Percentiles rank a stretch among this genome's conserved stretches.
These are phyloP conservation scores for Xylariaceae sp. DNA, from an alignment of 2,329 filamentous ascomycete genomes.

Conservation along the genomic window DNA sequence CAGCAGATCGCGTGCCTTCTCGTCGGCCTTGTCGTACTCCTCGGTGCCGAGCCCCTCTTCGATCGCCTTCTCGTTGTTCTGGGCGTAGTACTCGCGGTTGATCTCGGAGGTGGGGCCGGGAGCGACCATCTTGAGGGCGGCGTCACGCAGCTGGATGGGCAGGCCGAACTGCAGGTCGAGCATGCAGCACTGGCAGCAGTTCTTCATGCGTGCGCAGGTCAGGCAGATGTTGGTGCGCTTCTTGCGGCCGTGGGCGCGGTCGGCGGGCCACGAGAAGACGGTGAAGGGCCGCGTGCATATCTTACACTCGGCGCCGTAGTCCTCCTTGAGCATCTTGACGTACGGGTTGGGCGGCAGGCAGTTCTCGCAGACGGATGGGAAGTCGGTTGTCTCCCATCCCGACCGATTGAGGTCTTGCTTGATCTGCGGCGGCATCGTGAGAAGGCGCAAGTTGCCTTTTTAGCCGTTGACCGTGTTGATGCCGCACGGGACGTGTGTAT, in stretches of 20 bases:
- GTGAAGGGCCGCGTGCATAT: slow-evolving; percentile 93
- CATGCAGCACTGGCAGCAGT: slow-evolving; percentile 99
- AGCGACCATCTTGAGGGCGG: slow-evolving; percentile 95
- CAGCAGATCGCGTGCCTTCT: slow-evolving; percentile 87
- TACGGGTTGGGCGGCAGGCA: slow-evolving; percentile 96
- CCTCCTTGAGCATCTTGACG: slow-evolving; percentile 98
- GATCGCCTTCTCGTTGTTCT: slow-evolving; percentile 93
- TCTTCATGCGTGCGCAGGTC: slow-evolving; percentile 94
- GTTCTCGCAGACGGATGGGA: slow-evolving; percentile 84
- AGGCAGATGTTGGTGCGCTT: slow-evolving; percentile 95
- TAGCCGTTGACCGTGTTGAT: too few species aligned
- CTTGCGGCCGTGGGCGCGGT: slow-evolving; percentile 80
- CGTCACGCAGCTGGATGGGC: slow-evolving; percentile 91
- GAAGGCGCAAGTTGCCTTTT: not conserved
- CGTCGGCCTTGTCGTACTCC: slow-evolving; percentile 94
- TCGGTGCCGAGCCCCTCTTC: slow-evolving; percentile 85
- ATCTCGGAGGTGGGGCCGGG: slow-evolving; percentile 88
- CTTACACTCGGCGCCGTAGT: slow-evolving; percentile 84
- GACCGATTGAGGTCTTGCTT: slow-evolving; percentile 94
- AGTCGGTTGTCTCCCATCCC: slow-evolving; percentile 92
- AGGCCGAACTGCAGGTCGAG: slow-evolving; percentile 93
- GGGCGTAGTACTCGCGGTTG: slow-evolving; percentile 95
- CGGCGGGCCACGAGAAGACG: slow-evolving; percentile 90
- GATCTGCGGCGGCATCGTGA: slow-evolving; percentile 78
- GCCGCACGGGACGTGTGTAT: too few species aligned